Evolutionary conservation across 148 eudicot genomes (phyloP).

Genomic region (Chenopodium berlandieri): DNA sequence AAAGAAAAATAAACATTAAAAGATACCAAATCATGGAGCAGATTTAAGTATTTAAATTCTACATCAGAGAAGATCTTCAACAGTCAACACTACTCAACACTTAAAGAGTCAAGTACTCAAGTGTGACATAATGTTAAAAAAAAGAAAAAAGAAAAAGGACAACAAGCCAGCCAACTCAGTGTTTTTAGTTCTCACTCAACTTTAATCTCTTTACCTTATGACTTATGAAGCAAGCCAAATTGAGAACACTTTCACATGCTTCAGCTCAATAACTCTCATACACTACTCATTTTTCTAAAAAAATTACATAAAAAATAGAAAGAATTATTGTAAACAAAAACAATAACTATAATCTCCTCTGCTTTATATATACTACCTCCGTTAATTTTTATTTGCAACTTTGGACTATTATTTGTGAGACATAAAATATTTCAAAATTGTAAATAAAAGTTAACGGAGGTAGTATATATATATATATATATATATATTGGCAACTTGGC

Average conservation of each 20-base stretch:
- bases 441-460: too few relatives aligned
- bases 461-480: too few relatives aligned
- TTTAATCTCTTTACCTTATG: constrained; percentile 16
- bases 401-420: too few relatives aligned
- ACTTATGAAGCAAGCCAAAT: constrained; percentile 32
- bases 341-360: too few relatives aligned
- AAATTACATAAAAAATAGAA: not conserved
- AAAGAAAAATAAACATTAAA: not conserved
- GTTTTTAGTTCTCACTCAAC: not conserved
- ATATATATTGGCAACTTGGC: too few relatives aligned
- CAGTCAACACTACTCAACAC: not conserved
- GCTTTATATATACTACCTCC: too few relatives aligned
- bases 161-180: constrained; percentile 20
- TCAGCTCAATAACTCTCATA: constrained; percentile 2
- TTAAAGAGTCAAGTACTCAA: not conserved
- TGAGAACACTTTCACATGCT: constrained; percentile 24
- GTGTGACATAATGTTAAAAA: not conserved
- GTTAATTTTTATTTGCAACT: too few relatives aligned
- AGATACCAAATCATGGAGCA: not conserved
- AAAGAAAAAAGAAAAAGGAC: not conserved
- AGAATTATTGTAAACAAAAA: too few relatives aligned
- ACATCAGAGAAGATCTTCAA: not conserved
- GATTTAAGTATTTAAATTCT: not conserved
- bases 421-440: too few relatives aligned
- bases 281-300: not conserved